A percentile compares a stretch with the other conserved stretches of the same genome.
phyloP scores from a whole-genome alignment of 2,329 filamentous ascomycete genomes.

The Cordyceps farinosa region DNA sequence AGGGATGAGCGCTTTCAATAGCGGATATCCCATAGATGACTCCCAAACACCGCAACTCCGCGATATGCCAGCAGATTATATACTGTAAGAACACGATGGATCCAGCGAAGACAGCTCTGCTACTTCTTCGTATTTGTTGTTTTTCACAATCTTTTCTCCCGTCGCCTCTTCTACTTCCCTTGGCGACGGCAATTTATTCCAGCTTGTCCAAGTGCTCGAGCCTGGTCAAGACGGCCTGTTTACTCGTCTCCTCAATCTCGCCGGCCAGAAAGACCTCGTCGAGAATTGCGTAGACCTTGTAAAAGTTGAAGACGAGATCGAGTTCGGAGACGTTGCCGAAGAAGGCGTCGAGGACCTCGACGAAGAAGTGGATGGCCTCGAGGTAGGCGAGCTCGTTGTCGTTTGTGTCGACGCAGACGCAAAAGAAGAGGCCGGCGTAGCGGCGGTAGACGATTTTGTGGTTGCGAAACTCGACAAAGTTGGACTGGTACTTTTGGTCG shows the following conservation, averaged over 20 bases:
- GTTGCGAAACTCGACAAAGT: conserved; percentile 95
- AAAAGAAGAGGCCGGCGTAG: conserved; percentile 98
- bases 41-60: conserved; percentile 11
- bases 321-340: conserved; percentile 99
- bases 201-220: conserved; percentile 95
- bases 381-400: conserved; percentile 97
- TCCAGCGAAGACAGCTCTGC: neutral
- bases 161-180: neutral
- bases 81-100: neutral
- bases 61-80: conserved; percentile 12
- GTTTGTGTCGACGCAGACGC: conserved; percentile 97
- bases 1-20: neutral
- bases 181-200: conserved; percentile 54
- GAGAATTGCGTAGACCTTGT: conserved; percentile 93
- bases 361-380: conserved; percentile 98
- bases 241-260: conserved; percentile 98
- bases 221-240: conserved; percentile 92
- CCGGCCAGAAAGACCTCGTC: conserved; percentile 97
- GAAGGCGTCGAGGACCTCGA: conserved; percentile 96
- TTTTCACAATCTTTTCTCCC: neutral
- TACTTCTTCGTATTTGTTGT: neutral
- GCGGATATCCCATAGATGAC: neutral
- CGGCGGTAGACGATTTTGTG: conserved; percentile 97
- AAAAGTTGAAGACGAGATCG: conserved; percentile 81
- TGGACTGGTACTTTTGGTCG: conserved; percentile 99